Base-by-base conservation (phyloP, 345 rosid species). In the Salix caprea region DNA sequence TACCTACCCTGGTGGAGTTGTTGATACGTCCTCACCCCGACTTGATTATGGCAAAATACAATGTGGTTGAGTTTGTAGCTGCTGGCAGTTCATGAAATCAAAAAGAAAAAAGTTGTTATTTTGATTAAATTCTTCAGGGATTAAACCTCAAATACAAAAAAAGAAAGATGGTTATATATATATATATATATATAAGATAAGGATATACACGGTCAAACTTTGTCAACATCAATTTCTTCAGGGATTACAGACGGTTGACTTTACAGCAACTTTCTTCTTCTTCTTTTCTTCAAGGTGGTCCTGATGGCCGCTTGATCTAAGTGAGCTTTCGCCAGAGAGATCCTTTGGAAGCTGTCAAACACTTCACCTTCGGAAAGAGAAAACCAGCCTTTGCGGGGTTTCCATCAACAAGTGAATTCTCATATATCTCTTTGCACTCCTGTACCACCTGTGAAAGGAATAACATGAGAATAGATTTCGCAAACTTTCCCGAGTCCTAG, bases 391-490 rank as follows among this genome's bases (percentile, higher is more conserved):
- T 94, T 13, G 93, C 90, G 7, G 99, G 95, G 24, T 86, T 91
- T 65, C 99, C 99, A 74, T 88, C 92, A 65, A 90, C 85, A 36
- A 89, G 90, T 5, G 97, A 88, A 75, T 96, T 92, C 86, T 91
- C 98, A 28, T 92, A 94, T 65, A 96, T 94, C 77, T 94, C 99
- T 85, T 80, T 94, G 91, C 99, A 96, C 79, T 96, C 99, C 85
- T 92, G 98, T 64, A 94, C 94, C 50, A 96, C 98, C 99, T 96
- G 86, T 69, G 24, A 36, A 67, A 79, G 10, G 40, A 34, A 73
- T 50, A 19, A 4, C 9, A n/a, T 42, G 23, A 37, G 6, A 15
- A 37, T 6, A 21, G 19, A 13, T 23, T 30, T 67, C 70, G 10
- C 1, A 24, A 30, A 12, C 9, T 5, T 26, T 26, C 36, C 28